phyloP scores from a whole-genome alignment of 1,284 basidiomycete genomes.

The Heterobasidion occidentale region DNA sequence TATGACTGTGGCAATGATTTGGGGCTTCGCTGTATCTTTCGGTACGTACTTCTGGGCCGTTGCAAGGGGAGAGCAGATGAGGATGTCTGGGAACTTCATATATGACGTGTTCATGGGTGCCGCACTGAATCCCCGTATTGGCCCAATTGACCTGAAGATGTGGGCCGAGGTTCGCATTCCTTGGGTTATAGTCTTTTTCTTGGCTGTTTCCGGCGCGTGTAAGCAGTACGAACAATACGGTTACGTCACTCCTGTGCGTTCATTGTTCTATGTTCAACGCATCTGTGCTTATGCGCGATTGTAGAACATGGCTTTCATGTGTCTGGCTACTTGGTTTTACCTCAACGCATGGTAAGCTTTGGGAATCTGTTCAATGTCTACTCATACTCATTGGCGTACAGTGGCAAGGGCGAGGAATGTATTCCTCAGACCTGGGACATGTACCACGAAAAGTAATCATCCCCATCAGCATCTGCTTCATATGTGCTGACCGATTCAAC shows the following conservation, averaged over 20 bases:
- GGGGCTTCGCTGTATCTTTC: conserved; percentile 78
- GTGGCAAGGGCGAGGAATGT: conserved; percentile 88
- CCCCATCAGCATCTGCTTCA: not conserved
- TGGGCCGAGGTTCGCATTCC: conserved; percentile 98
- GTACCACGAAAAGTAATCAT: conserved; percentile 86
- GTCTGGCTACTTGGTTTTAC: conserved; percentile 92
- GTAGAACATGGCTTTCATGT: conserved; percentile 96
- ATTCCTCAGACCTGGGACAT: conserved; percentile 99
- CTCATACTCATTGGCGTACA: conserved; percentile 9
- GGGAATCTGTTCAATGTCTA: not conserved
- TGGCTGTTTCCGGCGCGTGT: conserved; percentile 87
- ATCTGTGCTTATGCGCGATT: not conserved
- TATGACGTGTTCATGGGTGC: conserved; percentile 99
- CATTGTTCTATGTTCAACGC: not conserved
- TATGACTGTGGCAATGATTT: conserved; percentile 95
- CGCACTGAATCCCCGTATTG: conserved; percentile 88
- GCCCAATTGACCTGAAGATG: conserved; percentile 97
- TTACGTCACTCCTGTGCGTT: conserved; percentile 80
- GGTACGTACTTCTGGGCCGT: conserved; percentile 76
- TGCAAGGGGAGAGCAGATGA: conserved; percentile 71
- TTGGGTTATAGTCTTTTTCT: conserved; percentile 94
- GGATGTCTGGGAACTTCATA: conserved; percentile 91
- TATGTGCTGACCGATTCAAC: conserved; percentile 6
- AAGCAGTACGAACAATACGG: conserved; percentile 94
- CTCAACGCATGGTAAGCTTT: conserved; percentile 82